These are phyloP conservation scores for Nematocida displodere DNA, from an alignment of 371 early-diverging fungal genomes.

Conservation along the genomic window DNA sequence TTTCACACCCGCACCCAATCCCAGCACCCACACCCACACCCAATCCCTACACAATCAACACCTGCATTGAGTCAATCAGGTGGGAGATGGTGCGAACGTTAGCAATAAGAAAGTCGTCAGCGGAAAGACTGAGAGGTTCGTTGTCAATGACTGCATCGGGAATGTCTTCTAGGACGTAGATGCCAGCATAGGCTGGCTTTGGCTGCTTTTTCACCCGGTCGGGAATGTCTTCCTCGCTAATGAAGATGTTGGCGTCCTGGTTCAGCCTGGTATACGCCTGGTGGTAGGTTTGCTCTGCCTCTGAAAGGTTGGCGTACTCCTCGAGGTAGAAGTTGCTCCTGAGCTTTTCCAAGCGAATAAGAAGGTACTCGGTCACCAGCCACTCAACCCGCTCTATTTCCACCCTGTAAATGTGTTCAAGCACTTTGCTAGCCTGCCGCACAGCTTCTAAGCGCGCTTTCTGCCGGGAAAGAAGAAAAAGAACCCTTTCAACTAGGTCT, in stretches of 20 bases:
- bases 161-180: constrained; percentile 25
- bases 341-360: constrained; percentile 39
- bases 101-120: constrained; percentile 48
- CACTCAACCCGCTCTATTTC: constrained; percentile 38
- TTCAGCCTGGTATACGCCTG: background rate
- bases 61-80: no score
- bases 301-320: background rate
- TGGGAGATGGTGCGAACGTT: background rate
- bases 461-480: constrained; percentile 15
- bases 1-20: no score
- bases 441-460: background rate
- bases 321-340: constrained; percentile 22
- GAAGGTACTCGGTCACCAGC: constrained; percentile 42
- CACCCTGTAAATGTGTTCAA: constrained; percentile 21
- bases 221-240: constrained; percentile 13
- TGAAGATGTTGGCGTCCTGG: background rate
- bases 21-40: no score
- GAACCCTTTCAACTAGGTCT: constrained; percentile 36
- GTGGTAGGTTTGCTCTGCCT: constrained; percentile 12
- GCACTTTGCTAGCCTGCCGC: background rate
- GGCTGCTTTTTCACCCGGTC: background rate
- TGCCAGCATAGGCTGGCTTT: constrained; percentile 11
- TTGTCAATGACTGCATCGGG: constrained; percentile 21
- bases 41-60: no score
- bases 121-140: background rate